Evolutionary conservation across 2,329 filamentous ascomycete genomes (phyloP).

Genomic region (Microcera coccophila): DNA sequence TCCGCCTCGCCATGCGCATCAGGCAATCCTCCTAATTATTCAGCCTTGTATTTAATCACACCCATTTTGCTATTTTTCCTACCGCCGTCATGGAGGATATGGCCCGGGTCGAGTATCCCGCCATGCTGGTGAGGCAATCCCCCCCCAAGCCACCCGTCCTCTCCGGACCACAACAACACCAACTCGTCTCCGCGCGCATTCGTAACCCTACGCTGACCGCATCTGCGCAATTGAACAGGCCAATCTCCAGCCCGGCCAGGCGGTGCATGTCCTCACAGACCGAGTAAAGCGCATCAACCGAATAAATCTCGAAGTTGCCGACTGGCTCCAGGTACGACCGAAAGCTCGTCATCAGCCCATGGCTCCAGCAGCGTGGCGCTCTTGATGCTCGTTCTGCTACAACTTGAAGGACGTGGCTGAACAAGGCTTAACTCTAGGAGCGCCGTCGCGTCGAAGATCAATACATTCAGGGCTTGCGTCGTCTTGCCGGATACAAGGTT

Average conservation of each 20-base stretch:
- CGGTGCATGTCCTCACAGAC: conserved; percentile 77
- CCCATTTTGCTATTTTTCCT: background rate
- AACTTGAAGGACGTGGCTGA: background rate
- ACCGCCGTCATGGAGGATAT: conserved; percentile 65
- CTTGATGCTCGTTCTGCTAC: background rate
- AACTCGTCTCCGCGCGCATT: background rate
- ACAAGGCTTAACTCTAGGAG: conserved; percentile 59
- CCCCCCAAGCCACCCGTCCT: conserved; percentile 3
- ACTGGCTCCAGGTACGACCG: conserved; percentile 82
- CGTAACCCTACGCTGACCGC: conserved; percentile 12
- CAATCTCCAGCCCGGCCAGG: conserved; percentile 74
- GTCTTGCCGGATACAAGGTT: conserved; percentile 69
- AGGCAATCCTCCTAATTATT: background rate
- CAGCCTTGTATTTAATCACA: background rate
- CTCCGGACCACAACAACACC: background rate
- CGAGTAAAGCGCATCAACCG: conserved; percentile 82
- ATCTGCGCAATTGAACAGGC: conserved; percentile 50
- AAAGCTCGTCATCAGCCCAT: conserved; percentile 8
- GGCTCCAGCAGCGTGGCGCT: conserved; percentile 3
- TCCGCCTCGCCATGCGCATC: background rate
- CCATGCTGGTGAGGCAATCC: conserved; percentile 72
- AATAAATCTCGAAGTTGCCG: conserved; percentile 86
- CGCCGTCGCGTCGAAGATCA: conserved; percentile 86
- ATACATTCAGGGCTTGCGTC: conserved; percentile 78
- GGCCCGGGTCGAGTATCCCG: conserved; percentile 85